Conservation (phyloP, 257 asterid genomes). For the Przewalskia tangutica region DNA sequence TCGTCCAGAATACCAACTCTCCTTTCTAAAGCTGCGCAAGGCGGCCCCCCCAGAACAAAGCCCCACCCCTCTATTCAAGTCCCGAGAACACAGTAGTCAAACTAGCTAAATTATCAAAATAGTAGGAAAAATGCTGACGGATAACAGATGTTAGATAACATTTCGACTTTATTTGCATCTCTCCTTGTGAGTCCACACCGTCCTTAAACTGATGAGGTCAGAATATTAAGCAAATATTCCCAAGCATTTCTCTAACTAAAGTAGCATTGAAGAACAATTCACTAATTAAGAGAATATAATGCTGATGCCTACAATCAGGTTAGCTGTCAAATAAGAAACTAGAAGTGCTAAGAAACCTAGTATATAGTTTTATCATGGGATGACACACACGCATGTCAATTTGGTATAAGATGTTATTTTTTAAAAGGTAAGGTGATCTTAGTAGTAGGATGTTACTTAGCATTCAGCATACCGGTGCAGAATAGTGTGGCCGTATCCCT, state of each 20-base stretch:
- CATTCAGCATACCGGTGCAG: conserved; percentile 52
- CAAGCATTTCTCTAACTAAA: not conserved
- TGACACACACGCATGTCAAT: conserved; percentile 2
- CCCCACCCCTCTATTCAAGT: too few species aligned
- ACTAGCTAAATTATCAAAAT: not conserved
- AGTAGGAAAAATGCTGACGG: not conserved
- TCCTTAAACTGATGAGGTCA: not conserved
- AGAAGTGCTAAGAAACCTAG: not conserved
- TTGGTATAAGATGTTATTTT: not conserved
- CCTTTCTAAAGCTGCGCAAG: too few species aligned
- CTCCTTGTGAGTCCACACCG: not conserved
- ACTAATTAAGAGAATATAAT: not conserved
- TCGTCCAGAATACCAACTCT: not conserved
- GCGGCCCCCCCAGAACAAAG: too few species aligned
- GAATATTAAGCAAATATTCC: not conserved
- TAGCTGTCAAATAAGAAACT: not conserved
- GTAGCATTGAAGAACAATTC: not conserved
- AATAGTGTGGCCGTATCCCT: conserved; percentile 71
- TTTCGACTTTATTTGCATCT: not conserved
- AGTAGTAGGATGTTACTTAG: not conserved
- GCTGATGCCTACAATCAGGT: not conserved
- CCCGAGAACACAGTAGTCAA: not conserved
- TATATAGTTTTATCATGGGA: not conserved
- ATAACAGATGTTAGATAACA: not conserved
- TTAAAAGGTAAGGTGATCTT: not conserved